These are phyloP conservation scores for Calonectria pseudoreteaudii DNA, from an alignment of 2,329 filamentous ascomycete species.

Conservation along the genomic window DNA sequence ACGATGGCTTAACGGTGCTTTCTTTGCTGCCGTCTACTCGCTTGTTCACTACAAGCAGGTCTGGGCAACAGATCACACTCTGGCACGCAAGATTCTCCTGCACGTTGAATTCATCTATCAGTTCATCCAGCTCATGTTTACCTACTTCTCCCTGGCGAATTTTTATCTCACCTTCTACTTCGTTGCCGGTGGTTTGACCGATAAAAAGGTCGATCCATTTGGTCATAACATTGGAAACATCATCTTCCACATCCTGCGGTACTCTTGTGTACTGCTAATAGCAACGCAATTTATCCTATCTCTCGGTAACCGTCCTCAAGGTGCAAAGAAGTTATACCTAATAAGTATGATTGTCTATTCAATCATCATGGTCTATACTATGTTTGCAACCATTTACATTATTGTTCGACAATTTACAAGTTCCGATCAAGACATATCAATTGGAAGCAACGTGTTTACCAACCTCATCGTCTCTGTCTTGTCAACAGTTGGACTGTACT, in stretches of 20 bases:
- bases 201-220: constrained; percentile 87
- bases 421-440: constrained; percentile 58
- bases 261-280: constrained; percentile 87
- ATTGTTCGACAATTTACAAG: constrained; percentile 81
- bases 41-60: constrained; percentile 95
- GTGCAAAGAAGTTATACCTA: constrained; percentile 91
- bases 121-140: constrained; percentile 91
- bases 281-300: constrained; percentile 96
- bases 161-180: constrained; percentile 99
- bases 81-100: constrained; percentile 88
- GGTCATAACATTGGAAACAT: constrained; percentile 85
- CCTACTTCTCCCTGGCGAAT: constrained; percentile 97
- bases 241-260: constrained; percentile 89
- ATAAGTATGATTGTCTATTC: constrained; percentile 89
- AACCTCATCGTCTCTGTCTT: constrained; percentile 92
- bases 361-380: constrained; percentile 96
- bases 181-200: constrained; percentile 88
- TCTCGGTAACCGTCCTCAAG: constrained; percentile 95
- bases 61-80: constrained; percentile 90
- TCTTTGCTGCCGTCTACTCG: constrained; percentile 98
- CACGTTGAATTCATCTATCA: constrained; percentile 98
- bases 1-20: constrained; percentile 97
- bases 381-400: constrained; percentile 90
- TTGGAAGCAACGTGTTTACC: constrained; percentile 92
- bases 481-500: constrained; percentile 93